A percentile compares a stretch with the other conserved stretches of the same genome.
These are phyloP conservation scores for Globisporangium cystogenes DNA, from an alignment of 352 stramenopile genomes.

Conservation along the genomic window DNA sequence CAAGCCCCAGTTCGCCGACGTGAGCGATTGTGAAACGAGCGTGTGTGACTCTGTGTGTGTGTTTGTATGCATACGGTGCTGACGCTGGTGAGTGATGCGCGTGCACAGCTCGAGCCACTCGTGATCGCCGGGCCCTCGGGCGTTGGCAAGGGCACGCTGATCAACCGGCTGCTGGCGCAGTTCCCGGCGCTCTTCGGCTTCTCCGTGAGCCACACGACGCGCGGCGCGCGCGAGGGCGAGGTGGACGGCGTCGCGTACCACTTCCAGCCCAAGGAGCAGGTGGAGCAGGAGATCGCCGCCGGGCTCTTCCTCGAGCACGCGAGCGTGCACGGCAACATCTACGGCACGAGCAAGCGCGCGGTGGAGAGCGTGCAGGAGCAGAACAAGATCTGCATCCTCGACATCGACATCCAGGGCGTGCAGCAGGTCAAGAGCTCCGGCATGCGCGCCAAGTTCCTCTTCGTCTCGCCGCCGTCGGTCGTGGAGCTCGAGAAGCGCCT, in stretches of 20 bases:
- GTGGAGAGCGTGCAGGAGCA: constrained; percentile 91
- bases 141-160: constrained; percentile 96
- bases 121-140: constrained; percentile 90
- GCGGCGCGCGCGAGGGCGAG: constrained; percentile 91
- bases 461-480: constrained; percentile 95
- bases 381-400: constrained; percentile 97
- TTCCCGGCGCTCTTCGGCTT: constrained; percentile 92
- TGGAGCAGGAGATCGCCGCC: constrained; percentile 92
- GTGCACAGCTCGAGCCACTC: constrained; percentile 59
- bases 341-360: constrained; percentile 93
- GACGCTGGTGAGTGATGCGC: not conserved
- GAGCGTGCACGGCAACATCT: constrained; percentile 97
- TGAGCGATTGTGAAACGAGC: constrained; percentile 5
- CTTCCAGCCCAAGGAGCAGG: constrained; percentile 92
- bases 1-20: constrained; percentile 41
- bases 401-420: constrained; percentile 98
- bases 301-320: constrained; percentile 97
- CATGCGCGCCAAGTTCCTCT: constrained; percentile 93
- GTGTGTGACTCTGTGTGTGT: too few species aligned
- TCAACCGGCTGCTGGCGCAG: constrained; percentile 87
- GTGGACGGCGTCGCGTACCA: constrained; percentile 96
- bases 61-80: too few species aligned
- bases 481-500: constrained; percentile 93
- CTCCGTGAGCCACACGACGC: constrained; percentile 97
- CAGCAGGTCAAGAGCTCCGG: constrained; percentile 89